phyloP scores from a whole-genome alignment of 305 asterid genomes.

The Nicotiana rustica region DNA sequence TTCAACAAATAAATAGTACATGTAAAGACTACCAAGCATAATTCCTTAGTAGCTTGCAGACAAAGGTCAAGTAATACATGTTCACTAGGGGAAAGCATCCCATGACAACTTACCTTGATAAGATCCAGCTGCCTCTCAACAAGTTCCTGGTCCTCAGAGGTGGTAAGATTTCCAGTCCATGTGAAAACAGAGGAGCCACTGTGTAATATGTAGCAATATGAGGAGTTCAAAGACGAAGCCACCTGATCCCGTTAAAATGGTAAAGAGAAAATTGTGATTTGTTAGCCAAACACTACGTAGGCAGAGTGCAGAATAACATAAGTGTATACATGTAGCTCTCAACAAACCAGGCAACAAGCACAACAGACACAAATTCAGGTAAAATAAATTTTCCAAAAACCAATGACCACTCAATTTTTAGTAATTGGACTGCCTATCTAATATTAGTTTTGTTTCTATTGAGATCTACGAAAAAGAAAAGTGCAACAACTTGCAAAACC shows the following conservation, averaged over 20 bases:
- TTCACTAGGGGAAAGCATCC: constrained; percentile 3
- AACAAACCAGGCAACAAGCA: no score
- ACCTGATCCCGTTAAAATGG: constrained; percentile 63
- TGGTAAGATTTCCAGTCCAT: constrained; percentile 90
- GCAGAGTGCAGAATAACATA: constrained; percentile 15
- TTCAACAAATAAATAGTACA: neutral
- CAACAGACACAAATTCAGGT: constrained; percentile 16
- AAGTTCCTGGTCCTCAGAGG: constrained; percentile 92
- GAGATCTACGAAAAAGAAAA: neutral
- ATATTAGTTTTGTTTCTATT: neutral
- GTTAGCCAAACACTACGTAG: constrained; percentile 25
- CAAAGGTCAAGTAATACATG: constrained; percentile 25
- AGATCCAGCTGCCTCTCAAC: constrained; percentile 96
- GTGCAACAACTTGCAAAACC: constrained; percentile 18
- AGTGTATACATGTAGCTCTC: neutral
- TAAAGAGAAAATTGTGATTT: constrained; percentile 32
- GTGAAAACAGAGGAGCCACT: constrained; percentile 77
- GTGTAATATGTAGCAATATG: constrained; percentile 94
- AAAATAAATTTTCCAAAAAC: neutral
- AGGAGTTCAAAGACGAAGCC: constrained; percentile 88
- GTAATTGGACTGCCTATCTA: constrained; percentile 26
- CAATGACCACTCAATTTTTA: neutral
- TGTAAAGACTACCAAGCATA: constrained; percentile 24
- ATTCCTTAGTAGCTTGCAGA: constrained; percentile 13
- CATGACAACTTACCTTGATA: constrained; percentile 67